Percentiles rank a stretch among this genome's conserved stretches.
phyloP scores from a whole-genome alignment of 1,139 yeast species.

The Hemisphaericaspora subhashii region DNA sequence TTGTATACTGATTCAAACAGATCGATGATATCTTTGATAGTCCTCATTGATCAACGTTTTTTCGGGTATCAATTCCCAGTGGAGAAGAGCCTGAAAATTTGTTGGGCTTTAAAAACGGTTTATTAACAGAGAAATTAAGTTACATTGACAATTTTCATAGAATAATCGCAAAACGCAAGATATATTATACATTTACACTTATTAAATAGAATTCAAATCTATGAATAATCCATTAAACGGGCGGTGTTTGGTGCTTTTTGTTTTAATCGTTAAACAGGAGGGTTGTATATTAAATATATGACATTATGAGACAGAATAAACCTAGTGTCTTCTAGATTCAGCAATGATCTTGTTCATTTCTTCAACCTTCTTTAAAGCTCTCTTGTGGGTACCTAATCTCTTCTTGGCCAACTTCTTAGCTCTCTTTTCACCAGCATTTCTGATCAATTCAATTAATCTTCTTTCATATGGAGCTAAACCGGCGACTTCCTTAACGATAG shows the following conservation, averaged over 20 bases:
- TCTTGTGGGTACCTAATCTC: constrained; percentile 99
- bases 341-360: constrained; percentile 96
- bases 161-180: neutral
- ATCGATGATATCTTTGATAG: no score
- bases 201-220: neutral
- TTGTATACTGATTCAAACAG: no score
- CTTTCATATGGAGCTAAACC: constrained; percentile 99
- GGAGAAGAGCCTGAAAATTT: neutral
- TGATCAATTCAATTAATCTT: constrained; percentile 98
- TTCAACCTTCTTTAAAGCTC: constrained; percentile 99
- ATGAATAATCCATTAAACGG: no score
- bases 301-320: constrained; percentile 7
- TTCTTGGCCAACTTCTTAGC: constrained; percentile 99
- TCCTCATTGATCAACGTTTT: no score
- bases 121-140: no score
- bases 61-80: no score
- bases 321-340: constrained; percentile 86
- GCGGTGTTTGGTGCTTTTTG: neutral
- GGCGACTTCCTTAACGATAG: constrained; percentile 93
- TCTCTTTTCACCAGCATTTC: constrained; percentile 99
- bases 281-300: constrained; percentile 5
- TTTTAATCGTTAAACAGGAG: neutral
- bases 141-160: no score
- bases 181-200: constrained; percentile 4
- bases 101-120: no score